phyloP scores from a whole-genome alignment of 257 asterid genomes.

The Solanum okadae region DNA sequence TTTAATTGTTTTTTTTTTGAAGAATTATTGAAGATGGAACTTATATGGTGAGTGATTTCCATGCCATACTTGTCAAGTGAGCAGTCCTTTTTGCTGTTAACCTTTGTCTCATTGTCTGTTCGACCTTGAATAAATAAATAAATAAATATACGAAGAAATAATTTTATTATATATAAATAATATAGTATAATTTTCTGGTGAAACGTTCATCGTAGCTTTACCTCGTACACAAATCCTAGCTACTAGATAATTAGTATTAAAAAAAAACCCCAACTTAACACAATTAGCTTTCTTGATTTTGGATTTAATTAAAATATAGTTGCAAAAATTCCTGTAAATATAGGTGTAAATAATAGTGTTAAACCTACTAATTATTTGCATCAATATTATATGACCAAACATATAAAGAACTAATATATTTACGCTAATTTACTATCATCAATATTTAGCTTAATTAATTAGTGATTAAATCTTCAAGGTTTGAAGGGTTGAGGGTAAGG shows the following conservation, averaged over 20 bases:
- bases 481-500: not conserved
- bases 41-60: slow-evolving; percentile 34
- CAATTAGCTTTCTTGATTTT: not conserved
- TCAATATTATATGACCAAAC: not conserved
- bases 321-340: not conserved
- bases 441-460: not conserved
- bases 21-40: not conserved
- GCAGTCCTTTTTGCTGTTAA: slow-evolving; percentile 32
- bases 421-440: not conserved
- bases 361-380: not conserved
- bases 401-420: not conserved
- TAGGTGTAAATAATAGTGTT: not conserved
- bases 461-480: not conserved
- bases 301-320: not conserved
- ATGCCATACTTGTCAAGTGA: slow-evolving; percentile 55
- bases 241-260: not conserved
- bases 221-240: not conserved
- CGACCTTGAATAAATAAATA: slow-evolving; percentile 31
- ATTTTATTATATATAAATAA: too few relatives aligned
- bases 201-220: not conserved
- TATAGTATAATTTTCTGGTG: not conserved
- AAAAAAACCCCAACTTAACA: not conserved
- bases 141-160: not conserved
- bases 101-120: slow-evolving; percentile 77
- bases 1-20: not conserved